phyloP scores from a whole-genome alignment of 2,329 filamentous ascomycete genomes.

The Aspergillus aculeatinus region DNA sequence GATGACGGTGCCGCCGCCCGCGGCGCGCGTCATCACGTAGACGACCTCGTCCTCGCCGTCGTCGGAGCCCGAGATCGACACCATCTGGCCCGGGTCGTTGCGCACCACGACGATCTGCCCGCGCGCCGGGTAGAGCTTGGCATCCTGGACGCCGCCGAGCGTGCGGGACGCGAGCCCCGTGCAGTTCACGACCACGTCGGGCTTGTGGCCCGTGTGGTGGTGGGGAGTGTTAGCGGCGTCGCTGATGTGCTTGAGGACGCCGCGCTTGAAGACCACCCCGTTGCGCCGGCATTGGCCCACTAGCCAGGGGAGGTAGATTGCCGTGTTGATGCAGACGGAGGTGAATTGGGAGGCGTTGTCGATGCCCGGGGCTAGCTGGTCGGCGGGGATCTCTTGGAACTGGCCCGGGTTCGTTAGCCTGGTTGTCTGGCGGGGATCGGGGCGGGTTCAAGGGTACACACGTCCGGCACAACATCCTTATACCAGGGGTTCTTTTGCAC shows the following conservation, averaged over 20 bases:
- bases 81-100: slow-evolving; percentile 72
- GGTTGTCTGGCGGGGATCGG: background rate
- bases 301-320: slow-evolving; percentile 84
- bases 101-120: slow-evolving; percentile 83
- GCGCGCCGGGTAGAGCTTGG: slow-evolving; percentile 69
- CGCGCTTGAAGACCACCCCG: slow-evolving; percentile 68
- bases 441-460: slow-evolving; percentile 32
- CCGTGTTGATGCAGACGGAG: slow-evolving; percentile 87
- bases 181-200: slow-evolving; percentile 77
- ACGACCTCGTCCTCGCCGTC: slow-evolving; percentile 69
- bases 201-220: slow-evolving; percentile 57
- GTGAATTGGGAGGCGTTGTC: slow-evolving; percentile 75
- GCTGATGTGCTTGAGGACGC: slow-evolving; percentile 65
- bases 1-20: slow-evolving; percentile 75
- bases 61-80: slow-evolving; percentile 68
- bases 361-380: slow-evolving; percentile 61
- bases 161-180: slow-evolving; percentile 73
- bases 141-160: slow-evolving; percentile 79
- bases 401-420: slow-evolving; percentile 22
- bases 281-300: slow-evolving; percentile 73
- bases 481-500: slow-evolving; percentile 71
- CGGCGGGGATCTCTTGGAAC: slow-evolving; percentile 61
- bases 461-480: slow-evolving; percentile 67
- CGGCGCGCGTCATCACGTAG: slow-evolving; percentile 80
- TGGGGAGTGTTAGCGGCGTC: slow-evolving; percentile 59